Evolutionary conservation across 129 eudicot species (phyloP).

Genomic region (Sambucus nigra): DNA sequence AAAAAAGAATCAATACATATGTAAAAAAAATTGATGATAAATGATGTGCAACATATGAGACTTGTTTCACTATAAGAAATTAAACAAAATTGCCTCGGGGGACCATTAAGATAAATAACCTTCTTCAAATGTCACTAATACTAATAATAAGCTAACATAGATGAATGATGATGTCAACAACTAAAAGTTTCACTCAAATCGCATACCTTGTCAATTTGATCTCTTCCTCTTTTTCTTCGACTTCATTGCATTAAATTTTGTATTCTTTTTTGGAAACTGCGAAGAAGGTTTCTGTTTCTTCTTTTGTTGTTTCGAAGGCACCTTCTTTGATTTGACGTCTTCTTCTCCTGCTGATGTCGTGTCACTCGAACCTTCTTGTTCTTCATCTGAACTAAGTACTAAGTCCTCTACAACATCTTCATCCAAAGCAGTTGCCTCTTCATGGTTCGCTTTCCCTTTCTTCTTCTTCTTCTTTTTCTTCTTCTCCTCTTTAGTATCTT

Average conservation of each 20-base stretch:
- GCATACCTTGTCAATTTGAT: constrained; percentile 14
- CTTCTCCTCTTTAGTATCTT: constrained; percentile 34
- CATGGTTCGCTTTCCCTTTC: constrained; percentile 17
- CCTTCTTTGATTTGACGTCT: constrained; percentile 19
- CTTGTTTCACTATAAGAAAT: no score
- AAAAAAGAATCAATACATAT: no score
- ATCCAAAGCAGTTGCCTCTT: constrained; percentile 30
- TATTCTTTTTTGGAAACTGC: constrained; percentile 22
- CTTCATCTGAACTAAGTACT: constrained; percentile 87
- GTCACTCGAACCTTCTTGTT: constrained; percentile 20
- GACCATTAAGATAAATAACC: no score
- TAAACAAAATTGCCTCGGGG: no score
- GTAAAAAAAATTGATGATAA: no score
- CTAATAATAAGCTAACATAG: no score
- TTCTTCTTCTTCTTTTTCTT: constrained; percentile 33
- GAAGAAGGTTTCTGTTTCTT: constrained; percentile 15
- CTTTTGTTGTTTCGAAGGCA: constrained; percentile 19
- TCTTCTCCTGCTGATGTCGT: constrained; percentile 18
- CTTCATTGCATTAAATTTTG: constrained; percentile 19
- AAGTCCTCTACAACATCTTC: constrained; percentile 88
- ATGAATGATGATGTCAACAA: no score
- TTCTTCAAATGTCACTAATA: no score
- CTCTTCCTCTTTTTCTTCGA: constrained; percentile 61
- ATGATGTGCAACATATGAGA: no score
- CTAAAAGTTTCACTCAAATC: no score